phyloP scores from a whole-genome alignment of 169 alveolate species.

The Perkinsus olseni region DNA sequence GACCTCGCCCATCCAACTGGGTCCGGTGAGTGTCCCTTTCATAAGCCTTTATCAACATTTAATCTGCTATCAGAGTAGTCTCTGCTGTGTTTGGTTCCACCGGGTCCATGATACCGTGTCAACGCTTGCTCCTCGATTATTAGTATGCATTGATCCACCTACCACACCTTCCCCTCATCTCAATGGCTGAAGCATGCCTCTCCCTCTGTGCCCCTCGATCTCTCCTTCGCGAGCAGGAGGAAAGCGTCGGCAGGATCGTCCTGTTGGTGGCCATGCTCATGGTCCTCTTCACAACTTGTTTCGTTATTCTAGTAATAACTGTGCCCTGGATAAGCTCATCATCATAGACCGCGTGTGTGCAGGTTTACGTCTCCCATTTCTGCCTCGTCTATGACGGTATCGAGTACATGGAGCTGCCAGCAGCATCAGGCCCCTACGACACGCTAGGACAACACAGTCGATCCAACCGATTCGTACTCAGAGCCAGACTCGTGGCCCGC shows the following conservation, averaged over 20 bases:
- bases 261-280: background rate
- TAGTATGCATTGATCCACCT: no score
- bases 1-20: no score
- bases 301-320: background rate
- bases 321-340: background rate
- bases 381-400: background rate
- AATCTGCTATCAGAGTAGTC: no score
- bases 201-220: background rate
- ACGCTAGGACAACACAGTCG: background rate
- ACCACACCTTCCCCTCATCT: no score
- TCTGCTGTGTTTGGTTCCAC: no score
- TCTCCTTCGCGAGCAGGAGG: background rate
- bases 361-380: background rate
- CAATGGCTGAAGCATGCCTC: background rate
- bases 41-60: no score
- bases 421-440: background rate
- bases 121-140: no score
- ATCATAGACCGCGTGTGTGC: background rate
- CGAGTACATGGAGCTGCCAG: background rate
- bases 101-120: no score
- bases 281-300: background rate
- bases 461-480: background rate
- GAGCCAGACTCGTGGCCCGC: background rate
- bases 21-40: no score
- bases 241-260: background rate